Percentiles rank a stretch among this genome's conserved stretches.
Evolutionary conservation across 768 basidiomycete genomes (phyloP).

Genomic region (Xerocomus spinulosus): DNA sequence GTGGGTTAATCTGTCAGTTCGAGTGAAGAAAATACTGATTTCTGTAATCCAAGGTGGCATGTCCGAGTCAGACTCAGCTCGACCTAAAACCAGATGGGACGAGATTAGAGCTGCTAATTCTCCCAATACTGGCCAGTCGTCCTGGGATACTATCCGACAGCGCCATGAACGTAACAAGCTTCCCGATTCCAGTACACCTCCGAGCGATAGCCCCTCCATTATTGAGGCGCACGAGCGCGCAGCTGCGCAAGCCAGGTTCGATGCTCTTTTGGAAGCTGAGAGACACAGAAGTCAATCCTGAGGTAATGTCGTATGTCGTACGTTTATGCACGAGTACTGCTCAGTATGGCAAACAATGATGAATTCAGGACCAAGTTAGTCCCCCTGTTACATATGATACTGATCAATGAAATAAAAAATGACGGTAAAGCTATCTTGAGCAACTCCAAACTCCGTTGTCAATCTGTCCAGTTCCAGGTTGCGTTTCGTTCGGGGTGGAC

Average conservation of each 20-base stretch:
- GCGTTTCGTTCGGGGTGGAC: constrained; percentile 7
- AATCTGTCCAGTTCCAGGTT: constrained; percentile 3
- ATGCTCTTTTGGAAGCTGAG: constrained; percentile 56
- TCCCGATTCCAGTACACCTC: constrained; percentile 8
- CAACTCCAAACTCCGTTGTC: constrained; percentile 6
- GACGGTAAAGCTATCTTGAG: constrained; percentile 2
- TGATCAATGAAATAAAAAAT: constrained; percentile 5
- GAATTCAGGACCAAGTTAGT: too few relatives aligned
- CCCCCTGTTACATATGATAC: too few relatives aligned
- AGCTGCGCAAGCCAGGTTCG: constrained; percentile 52
- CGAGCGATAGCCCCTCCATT: constrained; percentile 2
- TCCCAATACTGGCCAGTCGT: constrained; percentile 40
- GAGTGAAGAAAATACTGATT: background rate
- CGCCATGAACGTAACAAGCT: constrained; percentile 40
- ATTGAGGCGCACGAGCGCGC: constrained; percentile 33
- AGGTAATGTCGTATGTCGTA: constrained; percentile 7
- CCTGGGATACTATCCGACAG: constrained; percentile 69
- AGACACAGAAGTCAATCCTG: constrained; percentile 35
- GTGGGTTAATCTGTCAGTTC: constrained; percentile 11
- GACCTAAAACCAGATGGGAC: constrained; percentile 51
- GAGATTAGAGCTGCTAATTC: constrained; percentile 57
- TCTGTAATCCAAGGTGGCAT: constrained; percentile 1
- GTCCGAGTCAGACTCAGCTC: constrained; percentile 6
- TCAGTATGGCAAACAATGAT: background rate
- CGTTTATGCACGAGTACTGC: background rate